Conservation (phyloP, 805 yeast species). For the Kluyveromyces dobzhanskii region DNA sequence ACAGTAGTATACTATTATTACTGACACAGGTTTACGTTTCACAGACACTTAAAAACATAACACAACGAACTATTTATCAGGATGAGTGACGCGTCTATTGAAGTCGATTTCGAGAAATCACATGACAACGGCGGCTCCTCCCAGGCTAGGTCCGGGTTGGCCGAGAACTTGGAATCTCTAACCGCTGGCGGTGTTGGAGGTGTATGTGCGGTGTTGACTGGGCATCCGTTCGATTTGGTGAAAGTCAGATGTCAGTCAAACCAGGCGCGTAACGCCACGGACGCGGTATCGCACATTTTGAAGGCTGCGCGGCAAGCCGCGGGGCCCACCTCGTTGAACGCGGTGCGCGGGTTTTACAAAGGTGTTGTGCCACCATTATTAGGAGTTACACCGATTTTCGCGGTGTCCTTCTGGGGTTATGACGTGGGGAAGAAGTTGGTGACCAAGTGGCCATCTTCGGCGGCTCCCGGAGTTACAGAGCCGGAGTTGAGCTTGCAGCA, state of each 20-base stretch:
- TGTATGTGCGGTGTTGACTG: conserved; percentile 87
- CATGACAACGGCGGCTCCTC: neutral
- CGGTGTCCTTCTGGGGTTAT: conserved; percentile 97
- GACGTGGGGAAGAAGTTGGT: conserved; percentile 84
- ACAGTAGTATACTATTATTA: no score
- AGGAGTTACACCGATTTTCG: conserved; percentile 99
- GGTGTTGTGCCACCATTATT: conserved; percentile 90
- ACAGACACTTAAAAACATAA: no score
- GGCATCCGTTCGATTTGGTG: conserved; percentile 92
- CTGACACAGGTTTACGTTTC: no score
- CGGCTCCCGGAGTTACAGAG: conserved; percentile 18
- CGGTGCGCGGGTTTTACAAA: conserved; percentile 63
- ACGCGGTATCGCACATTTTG: conserved; percentile 63
- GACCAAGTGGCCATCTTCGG: conserved; percentile 17
- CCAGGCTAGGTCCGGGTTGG: conserved; percentile 13
- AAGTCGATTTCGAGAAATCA: conserved; percentile 1
- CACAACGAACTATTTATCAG: no score
- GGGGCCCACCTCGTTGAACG: conserved; percentile 12
- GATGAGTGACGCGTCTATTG: conserved; percentile 2
- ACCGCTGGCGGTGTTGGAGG: conserved; percentile 97
- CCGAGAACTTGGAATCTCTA: conserved; percentile 80
- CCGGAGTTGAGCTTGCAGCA: conserved; percentile 49
- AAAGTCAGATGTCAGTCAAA: conserved; percentile 85
- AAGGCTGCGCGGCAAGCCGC: conserved; percentile 49
- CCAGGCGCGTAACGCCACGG: conserved; percentile 50